Evolutionary conservation across 345 rosid genomes (phyloP).

Genomic region (Erodium maritimum): DNA sequence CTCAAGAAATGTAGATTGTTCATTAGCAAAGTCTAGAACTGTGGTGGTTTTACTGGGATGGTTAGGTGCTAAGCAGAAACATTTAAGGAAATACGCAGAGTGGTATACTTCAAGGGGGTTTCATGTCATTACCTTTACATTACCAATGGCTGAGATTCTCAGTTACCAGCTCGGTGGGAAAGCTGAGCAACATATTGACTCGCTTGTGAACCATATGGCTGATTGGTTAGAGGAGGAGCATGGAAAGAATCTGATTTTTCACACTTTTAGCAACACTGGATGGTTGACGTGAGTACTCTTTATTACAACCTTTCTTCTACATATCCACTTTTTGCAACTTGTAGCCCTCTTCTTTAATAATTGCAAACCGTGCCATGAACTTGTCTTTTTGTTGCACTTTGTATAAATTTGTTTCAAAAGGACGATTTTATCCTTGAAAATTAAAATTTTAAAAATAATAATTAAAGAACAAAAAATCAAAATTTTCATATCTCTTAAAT

Average conservation of each 20-base stretch:
- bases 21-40: slow-evolving; percentile 50
- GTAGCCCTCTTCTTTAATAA: too few relatives aligned
- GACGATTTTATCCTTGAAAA: too few relatives aligned
- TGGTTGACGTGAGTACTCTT: slow-evolving; percentile 69
- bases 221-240: slow-evolving; percentile 90
- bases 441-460: too few relatives aligned
- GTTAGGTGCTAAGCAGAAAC: slow-evolving; percentile 97
- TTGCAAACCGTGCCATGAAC: too few relatives aligned
- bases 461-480: too few relatives aligned
- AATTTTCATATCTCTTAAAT: too few relatives aligned
- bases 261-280: slow-evolving; percentile 97
- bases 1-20: slow-evolving; percentile 45
- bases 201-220: slow-evolving; percentile 73
- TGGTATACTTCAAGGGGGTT: slow-evolving; percentile 89
- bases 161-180: slow-evolving; percentile 89
- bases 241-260: slow-evolving; percentile 76
- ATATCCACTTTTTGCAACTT: too few relatives aligned
- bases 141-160: slow-evolving; percentile 76
- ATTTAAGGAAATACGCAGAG: slow-evolving; percentile 82
- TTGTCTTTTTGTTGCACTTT: too few relatives aligned
- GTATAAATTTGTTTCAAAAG: too few relatives aligned
- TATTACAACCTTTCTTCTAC: slow-evolving; percentile 3
- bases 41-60: slow-evolving; percentile 94
- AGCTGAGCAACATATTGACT: slow-evolving; percentile 66
- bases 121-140: slow-evolving; percentile 86